Evolutionary conservation across 129 eudicot genomes (phyloP).

Genomic region (Lactuca saligna): DNA sequence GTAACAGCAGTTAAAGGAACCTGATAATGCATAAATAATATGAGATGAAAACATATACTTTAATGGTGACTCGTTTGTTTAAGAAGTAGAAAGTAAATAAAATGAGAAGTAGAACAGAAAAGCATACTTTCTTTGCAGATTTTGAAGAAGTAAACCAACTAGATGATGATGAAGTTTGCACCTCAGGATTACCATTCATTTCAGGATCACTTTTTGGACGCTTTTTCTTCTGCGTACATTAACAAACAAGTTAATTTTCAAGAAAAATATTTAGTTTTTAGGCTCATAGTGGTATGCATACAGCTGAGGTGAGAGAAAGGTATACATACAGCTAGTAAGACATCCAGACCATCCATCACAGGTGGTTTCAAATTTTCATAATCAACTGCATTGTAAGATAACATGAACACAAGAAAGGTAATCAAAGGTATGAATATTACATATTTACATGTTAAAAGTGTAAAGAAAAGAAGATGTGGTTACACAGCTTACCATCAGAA

Average conservation of each 20-base stretch:
- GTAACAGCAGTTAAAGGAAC: constrained; percentile 67
- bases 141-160: constrained; percentile 81
- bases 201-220: constrained; percentile 53
- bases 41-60: neutral
- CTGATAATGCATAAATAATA: constrained; percentile 35
- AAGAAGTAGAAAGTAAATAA: neutral
- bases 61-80: neutral
- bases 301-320: constrained; percentile 10
- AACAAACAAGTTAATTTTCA: constrained; percentile 4
- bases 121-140: constrained; percentile 76
- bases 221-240: constrained; percentile 58
- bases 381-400: constrained; percentile 48
- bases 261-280: constrained; percentile 7
- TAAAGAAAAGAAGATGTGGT: constrained; percentile 3
- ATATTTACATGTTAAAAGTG: neutral
- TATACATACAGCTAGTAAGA: constrained; percentile 61
- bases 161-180: constrained; percentile 52
- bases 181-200: constrained; percentile 55
- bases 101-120: neutral
- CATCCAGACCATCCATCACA: constrained; percentile 81
- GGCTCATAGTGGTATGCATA: constrained; percentile 2
- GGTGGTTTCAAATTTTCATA: constrained; percentile 78
- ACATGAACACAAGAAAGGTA: constrained; percentile 5
- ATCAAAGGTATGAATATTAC: neutral
- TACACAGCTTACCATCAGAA: constrained; percentile 48